Evolutionary conservation across 1,284 basidiomycete genomes (phyloP).

Genomic region (Heterobasidion irregulare): DNA sequence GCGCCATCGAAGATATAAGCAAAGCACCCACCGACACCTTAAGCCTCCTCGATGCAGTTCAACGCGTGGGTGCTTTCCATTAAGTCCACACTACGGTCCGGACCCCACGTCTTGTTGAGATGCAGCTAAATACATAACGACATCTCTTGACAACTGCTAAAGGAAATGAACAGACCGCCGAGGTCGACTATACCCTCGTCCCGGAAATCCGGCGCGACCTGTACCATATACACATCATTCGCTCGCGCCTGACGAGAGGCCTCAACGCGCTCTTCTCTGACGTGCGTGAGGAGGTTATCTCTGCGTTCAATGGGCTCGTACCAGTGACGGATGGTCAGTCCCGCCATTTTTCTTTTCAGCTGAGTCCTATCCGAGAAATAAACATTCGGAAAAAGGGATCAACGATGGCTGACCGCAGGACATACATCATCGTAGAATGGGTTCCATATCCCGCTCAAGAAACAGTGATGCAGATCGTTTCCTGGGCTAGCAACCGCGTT

Average conservation of each 20-base stretch:
- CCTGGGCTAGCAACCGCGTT: slow-evolving; percentile 28
- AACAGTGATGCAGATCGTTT: slow-evolving; percentile 30
- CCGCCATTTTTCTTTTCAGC: background rate
- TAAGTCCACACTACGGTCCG: background rate
- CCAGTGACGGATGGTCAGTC: slow-evolving; percentile 4
- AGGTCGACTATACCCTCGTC: slow-evolving; percentile 7
- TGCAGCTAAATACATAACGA: too few species aligned
- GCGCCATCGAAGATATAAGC: slow-evolving; percentile 25
- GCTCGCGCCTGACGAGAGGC: slow-evolving; percentile 24
- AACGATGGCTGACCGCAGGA: too few species aligned
- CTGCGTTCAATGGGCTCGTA: slow-evolving; percentile 22
- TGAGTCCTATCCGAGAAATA: background rate
- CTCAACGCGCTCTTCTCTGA: slow-evolving; percentile 20
- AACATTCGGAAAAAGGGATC: too few species aligned
- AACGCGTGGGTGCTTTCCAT: slow-evolving; percentile 55
- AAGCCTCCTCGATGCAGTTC: slow-evolving; percentile 86
- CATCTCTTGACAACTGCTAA: too few species aligned
- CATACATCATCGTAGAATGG: slow-evolving; percentile 28
- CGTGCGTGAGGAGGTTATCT: slow-evolving; percentile 25
- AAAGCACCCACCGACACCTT: slow-evolving; percentile 25
- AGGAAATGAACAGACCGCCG: background rate
- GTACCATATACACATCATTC: slow-evolving; percentile 24
- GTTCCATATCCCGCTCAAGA: slow-evolving; percentile 20
- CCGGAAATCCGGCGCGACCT: slow-evolving; percentile 9
- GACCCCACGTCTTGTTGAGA: background rate